Base-by-base conservation (phyloP, 768 basidiomycete genomes). In the Kwoniella pini region DNA sequence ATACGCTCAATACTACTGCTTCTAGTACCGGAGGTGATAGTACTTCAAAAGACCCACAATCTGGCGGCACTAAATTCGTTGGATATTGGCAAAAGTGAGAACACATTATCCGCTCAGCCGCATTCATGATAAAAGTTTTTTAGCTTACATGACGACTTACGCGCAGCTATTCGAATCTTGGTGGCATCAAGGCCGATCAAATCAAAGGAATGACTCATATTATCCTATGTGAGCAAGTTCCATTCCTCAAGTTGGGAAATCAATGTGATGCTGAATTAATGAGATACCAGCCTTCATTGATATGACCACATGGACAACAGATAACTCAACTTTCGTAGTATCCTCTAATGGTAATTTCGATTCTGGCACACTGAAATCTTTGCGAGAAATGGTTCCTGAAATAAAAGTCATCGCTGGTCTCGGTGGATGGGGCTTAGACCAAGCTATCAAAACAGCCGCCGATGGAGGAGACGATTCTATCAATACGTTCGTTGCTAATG, bases 341-440 rank as follows among this genome's bases (percentile, higher is more conserved):
- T 68, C 67, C 2, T 43, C 7, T 13, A 60, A 65, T 44, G 57
- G 59, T 15, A 40, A 49, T 10, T 69, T 61, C 28, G 57, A 48
- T 21, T 21, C 40, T 22, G 19, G 28, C 2, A 62, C 52, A 7
- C 42, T 45, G 6, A 22, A n/a, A 2, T 28, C 31, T 6, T 28
- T 67, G 2, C 56, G 45, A 39, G 51, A 6, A 9, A 39, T 46
- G 42, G 54, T 46, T 2, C 39, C 57, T 1, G 51, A 38, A 26
- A 49, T 71, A 28, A 71, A 68, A 48, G 65, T 71, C 40, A 62
- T 62, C 53, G 69, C 60, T 11, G 65, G 66, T 4, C 27, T 68
- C 9, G 69, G 69, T 15, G 69, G 69, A 7, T 71, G 69, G 69
- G 53, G 31, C 3, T 30, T 62, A n/a, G 57, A 55, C 7, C 52